Base-by-base conservation (phyloP, 192 early-diverging fungal species). In the Oehlia diaphana region DNA sequence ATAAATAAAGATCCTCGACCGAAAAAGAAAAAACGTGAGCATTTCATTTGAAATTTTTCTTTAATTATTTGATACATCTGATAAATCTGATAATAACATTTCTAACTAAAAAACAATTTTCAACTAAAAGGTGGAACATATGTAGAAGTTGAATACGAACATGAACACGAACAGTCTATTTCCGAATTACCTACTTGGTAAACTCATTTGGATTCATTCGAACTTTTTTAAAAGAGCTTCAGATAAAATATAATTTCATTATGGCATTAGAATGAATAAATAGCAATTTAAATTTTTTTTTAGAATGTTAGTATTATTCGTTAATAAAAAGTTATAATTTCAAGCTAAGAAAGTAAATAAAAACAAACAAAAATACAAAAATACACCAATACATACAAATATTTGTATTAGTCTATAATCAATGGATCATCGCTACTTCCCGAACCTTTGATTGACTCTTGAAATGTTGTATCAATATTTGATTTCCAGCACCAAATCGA, bases 131-230 rank as follows among this genome's bases (percentile, higher is more conserved):
- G 87, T 71, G 85, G 83, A 8, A 83, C 84, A 16, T 87, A 83
- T 67, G 89, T 90, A 44, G 88, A 90, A 76, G 80, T 90, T 76
- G 89, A 90, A 80, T 90, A 89, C 78, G 89, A 90, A 39, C 81
- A 75, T 42, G 81, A 79, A 21, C 66, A 75, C 37, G 72, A 80
- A 53, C 28, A 19, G 8, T 49, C 76, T 16, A 16, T 31, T 50
- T 50, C 71, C 14, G 53, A 72, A 58, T 1, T 16, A 53, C 2
- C 7, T 0, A 49, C n/a, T 33, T 72, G 47, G 47, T 72, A 31
- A 50, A 4, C 7, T 42, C 23, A 39, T 39, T 19, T 9, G 35
- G 35, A 4, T 16, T 53, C 50, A 37, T 37, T 53, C 4, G 16
- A 19, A 58, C 21, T 21, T 21, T 21, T 6, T 21, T 7, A 21